Percentiles rank a stretch among this genome's conserved stretches.
These are phyloP conservation scores for Ploettnerulaceae sp. DNA, from an alignment of 2,329 filamentous ascomycete species.

Conservation along the genomic window DNA sequence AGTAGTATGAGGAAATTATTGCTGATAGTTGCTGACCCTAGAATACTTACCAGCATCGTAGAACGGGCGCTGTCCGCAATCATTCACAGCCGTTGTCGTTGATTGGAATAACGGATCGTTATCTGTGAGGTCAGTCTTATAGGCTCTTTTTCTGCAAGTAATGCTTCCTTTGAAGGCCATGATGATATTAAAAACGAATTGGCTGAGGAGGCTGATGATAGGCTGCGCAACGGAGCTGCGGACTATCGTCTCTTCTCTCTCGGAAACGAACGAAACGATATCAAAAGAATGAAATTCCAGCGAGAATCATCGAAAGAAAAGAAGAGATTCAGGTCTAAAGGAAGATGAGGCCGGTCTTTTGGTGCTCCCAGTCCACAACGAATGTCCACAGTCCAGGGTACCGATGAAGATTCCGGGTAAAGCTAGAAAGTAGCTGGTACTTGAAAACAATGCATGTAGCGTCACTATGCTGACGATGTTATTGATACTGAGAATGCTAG, in stretches of 20 bases:
- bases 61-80: background rate
- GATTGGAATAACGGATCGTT: background rate
- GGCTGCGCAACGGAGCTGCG: conserved; percentile 22
- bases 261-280: conserved; percentile 17
- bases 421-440: conserved; percentile 3
- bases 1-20: background rate
- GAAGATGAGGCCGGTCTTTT: background rate
- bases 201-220: conserved; percentile 27
- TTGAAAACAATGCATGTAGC: conserved; percentile 1
- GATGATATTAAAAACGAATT: conserved; percentile 19
- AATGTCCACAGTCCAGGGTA: conserved; percentile 11
- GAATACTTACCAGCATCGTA: conserved; percentile 6
- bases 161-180: conserved; percentile 8
- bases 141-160: conserved; percentile 1
- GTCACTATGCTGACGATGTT: conserved; percentile 13
- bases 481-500: conserved; percentile 21
- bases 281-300: conserved; percentile 10
- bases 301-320: conserved; percentile 2
- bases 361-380: conserved; percentile 13
- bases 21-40: background rate
- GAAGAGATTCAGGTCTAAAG: conserved; percentile 4
- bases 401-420: conserved; percentile 2
- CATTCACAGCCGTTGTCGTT: background rate
- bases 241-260: conserved; percentile 29
- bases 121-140: background rate